Evolutionary conservation across 108 stramenopile genomes (phyloP).

Genomic region (Cyclotella kingstonii): DNA sequence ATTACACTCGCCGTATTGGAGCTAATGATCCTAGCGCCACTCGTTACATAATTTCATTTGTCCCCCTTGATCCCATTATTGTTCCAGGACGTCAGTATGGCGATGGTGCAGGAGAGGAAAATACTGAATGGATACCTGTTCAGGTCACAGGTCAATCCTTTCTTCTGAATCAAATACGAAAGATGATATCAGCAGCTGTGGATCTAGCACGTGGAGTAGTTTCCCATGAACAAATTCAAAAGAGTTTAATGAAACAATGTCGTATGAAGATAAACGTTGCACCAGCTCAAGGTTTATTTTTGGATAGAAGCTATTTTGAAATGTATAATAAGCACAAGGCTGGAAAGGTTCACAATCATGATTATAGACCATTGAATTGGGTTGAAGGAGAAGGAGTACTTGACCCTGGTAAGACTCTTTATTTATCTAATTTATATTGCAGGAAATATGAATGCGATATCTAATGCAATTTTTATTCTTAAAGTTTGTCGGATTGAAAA

Average conservation of each 20-base stretch:
- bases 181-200: constrained; percentile 90
- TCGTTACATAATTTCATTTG: constrained; percentile 80
- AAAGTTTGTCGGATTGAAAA: constrained; percentile 61
- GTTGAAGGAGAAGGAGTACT: constrained; percentile 34
- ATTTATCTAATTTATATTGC: neutral
- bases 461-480: constrained; percentile 2
- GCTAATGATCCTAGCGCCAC: constrained; percentile 58
- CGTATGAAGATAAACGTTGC: constrained; percentile 61
- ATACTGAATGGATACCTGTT: constrained; percentile 39
- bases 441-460: too few relatives aligned
- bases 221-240: constrained; percentile 43
- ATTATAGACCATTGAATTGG: constrained; percentile 55
- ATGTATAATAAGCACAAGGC: constrained; percentile 56
- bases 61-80: constrained; percentile 68
- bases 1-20: constrained; percentile 83
- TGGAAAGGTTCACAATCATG: neutral
- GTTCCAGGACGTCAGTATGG: constrained; percentile 58
- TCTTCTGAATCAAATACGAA: constrained; percentile 96
- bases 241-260: constrained; percentile 41
- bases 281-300: constrained; percentile 84
- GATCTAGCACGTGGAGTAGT: constrained; percentile 78
- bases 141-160: constrained; percentile 93
- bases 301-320: constrained; percentile 85
- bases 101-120: constrained; percentile 2
- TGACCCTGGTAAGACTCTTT: constrained; percentile 13